Conservation (phyloP, 1,139 yeast species). For the Candida sanyaensis region DNA sequence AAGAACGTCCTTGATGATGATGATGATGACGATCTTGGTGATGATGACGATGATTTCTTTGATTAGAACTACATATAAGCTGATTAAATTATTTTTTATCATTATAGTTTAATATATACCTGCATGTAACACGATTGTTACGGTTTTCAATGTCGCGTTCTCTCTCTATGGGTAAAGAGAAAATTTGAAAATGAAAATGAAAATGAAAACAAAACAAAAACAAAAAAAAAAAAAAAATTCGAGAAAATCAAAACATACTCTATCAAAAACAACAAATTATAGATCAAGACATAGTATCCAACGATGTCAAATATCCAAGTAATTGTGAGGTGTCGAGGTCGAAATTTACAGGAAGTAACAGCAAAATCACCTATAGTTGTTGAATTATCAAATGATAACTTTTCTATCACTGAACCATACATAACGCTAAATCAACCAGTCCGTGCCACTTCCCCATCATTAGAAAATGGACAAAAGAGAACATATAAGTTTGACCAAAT, state of each 20-base stretch:
- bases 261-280: background rate
- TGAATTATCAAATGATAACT: slow-evolving; percentile 54
- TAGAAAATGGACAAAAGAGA: slow-evolving; percentile 24
- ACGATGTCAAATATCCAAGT: slow-evolving; percentile 65
- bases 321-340: slow-evolving; percentile 84
- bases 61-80: slow-evolving; percentile 17
- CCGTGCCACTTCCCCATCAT: slow-evolving; percentile 17
- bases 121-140: slow-evolving; percentile 1
- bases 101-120: background rate
- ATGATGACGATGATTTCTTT: slow-evolving; percentile 35
- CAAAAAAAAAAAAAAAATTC: background rate
- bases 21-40: slow-evolving; percentile 16
- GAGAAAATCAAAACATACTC: background rate
- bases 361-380: slow-evolving; percentile 78
- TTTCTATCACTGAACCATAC: slow-evolving; percentile 33
- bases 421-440: slow-evolving; percentile 38
- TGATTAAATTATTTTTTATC: too few relatives aligned
- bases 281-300: background rate
- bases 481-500: slow-evolving; percentile 73
- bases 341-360: slow-evolving; percentile 69
- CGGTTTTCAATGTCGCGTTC: background rate
- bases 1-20: slow-evolving; percentile 22
- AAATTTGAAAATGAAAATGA: too few relatives aligned
- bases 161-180: background rate
- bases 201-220: background rate